Evolutionary conservation across 495 filamentous ascomycete species (phyloP).

Genomic region (Saxophila tyrrhenica): DNA sequence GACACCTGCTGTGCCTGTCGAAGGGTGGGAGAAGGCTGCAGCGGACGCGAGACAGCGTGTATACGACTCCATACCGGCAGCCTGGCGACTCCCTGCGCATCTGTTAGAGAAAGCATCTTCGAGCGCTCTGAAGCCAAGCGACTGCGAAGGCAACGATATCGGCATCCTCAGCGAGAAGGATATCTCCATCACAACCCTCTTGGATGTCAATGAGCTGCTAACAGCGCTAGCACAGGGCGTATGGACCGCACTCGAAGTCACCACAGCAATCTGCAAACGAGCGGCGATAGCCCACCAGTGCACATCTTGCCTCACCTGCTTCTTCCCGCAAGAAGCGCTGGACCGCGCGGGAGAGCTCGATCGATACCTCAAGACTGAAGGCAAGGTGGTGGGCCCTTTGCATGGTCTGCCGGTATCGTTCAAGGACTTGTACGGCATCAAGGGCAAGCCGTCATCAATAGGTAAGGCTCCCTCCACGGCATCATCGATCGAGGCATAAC

Average conservation of each 20-base stretch:
- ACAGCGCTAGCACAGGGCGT: slow-evolving; percentile 25
- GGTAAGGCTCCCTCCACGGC: slow-evolving; percentile 43
- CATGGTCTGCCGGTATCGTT: slow-evolving; percentile 36
- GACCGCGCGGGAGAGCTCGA: slow-evolving; percentile 27
- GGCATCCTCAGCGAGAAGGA: slow-evolving; percentile 31
- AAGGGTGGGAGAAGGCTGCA: too few relatives aligned
- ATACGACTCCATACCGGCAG: too few relatives aligned
- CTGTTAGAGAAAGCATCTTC: too few relatives aligned
- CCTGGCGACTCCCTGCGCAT: too few relatives aligned
- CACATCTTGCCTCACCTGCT: slow-evolving; percentile 33
- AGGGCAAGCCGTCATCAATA: slow-evolving; percentile 44
- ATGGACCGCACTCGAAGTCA: slow-evolving; percentile 35
- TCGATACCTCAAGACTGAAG: slow-evolving; percentile 19
- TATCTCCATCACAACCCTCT: slow-evolving; percentile 40
- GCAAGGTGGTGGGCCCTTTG: slow-evolving; percentile 27
- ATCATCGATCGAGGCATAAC: slow-evolving; percentile 53
- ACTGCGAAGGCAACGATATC: too few relatives aligned
- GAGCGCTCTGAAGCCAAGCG: too few relatives aligned
- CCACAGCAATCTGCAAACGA: slow-evolving; percentile 46
- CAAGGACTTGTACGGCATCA: slow-evolving; percentile 33
- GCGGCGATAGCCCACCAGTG: slow-evolving; percentile 32
- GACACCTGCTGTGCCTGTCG: too few relatives aligned
- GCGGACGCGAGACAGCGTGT: too few relatives aligned
- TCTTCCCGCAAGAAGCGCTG: slow-evolving; percentile 28
- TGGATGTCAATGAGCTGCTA: slow-evolving; percentile 37